These are phyloP conservation scores for Solanum medicagineum DNA, from an alignment of 257 asterid genomes.

Conservation along the genomic window DNA sequence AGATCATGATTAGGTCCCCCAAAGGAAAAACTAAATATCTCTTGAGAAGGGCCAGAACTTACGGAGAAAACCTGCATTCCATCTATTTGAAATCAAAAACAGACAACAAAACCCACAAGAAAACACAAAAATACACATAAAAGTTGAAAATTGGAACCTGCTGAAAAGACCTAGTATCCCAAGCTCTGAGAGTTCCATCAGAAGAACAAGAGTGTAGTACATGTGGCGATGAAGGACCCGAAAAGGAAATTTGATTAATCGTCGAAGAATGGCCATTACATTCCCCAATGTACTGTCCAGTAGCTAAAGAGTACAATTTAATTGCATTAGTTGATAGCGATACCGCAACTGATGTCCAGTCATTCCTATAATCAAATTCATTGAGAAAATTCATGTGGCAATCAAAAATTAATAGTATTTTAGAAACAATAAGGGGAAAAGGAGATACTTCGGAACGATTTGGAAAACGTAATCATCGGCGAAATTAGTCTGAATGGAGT, in stretches of 20 bases:
- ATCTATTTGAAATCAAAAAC: neutral
- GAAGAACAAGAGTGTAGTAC: slow-evolving; percentile 74
- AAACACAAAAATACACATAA: neutral
- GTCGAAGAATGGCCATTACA: slow-evolving; percentile 62
- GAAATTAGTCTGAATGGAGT: slow-evolving; percentile 73
- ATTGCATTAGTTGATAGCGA: slow-evolving; percentile 81
- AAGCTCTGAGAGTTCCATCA: slow-evolving; percentile 77
- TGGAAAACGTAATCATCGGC: slow-evolving; percentile 90
- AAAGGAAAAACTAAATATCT: slow-evolving; percentile 80
- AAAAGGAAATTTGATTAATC: slow-evolving; percentile 60
- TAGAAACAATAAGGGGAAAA: no score
- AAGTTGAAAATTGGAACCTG: slow-evolving; percentile 31
- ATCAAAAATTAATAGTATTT: no score
- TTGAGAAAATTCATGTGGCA: no score
- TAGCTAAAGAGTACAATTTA: slow-evolving; percentile 71
- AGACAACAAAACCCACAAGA: neutral
- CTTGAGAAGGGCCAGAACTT: slow-evolving; percentile 51
- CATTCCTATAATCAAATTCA: slow-evolving; percentile 30
- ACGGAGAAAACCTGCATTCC: slow-evolving; percentile 56
- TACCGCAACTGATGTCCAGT: slow-evolving; percentile 89
- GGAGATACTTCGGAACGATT: slow-evolving; percentile 52
- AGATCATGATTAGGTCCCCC: slow-evolving; percentile 73
- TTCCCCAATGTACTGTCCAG: slow-evolving; percentile 86
- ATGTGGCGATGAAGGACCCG: slow-evolving; percentile 50
- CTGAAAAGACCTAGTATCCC: slow-evolving; percentile 83